phyloP scores from a whole-genome alignment of 805 yeast genomes.

The Kodamaea jinghongensis region DNA sequence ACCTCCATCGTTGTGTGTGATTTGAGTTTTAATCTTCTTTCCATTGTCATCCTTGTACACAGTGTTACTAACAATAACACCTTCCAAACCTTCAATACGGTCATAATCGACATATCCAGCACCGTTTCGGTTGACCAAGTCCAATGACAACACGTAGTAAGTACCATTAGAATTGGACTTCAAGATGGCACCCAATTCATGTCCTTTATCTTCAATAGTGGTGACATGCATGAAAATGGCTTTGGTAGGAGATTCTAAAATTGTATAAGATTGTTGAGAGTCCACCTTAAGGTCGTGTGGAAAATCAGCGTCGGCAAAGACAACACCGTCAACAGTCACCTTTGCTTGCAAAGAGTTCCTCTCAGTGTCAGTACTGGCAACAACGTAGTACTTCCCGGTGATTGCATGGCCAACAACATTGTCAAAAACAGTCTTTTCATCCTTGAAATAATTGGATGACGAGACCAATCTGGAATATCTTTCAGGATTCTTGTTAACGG shows the following conservation, averaged over 20 bases:
- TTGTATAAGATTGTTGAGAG: slow-evolving; percentile 62
- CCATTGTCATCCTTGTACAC: slow-evolving; percentile 47
- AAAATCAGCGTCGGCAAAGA: slow-evolving; percentile 74
- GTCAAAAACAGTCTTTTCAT: slow-evolving; percentile 44
- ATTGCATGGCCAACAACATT: slow-evolving; percentile 71
- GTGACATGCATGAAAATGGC: slow-evolving; percentile 84
- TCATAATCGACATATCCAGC: slow-evolving; percentile 88
- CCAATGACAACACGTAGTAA: slow-evolving; percentile 65
- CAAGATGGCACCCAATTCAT: slow-evolving; percentile 74
- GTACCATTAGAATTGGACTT: slow-evolving; percentile 94
- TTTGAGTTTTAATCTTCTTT: slow-evolving; percentile 66
- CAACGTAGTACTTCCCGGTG: slow-evolving; percentile 68
- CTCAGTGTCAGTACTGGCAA: slow-evolving; percentile 56
- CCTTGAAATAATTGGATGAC: slow-evolving; percentile 52
- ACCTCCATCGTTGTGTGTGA: slow-evolving; percentile 89
- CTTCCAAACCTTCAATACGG: slow-evolving; percentile 77
- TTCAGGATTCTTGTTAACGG: slow-evolving; percentile 35
- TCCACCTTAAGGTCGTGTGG: slow-evolving; percentile 63
- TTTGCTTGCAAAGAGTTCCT: slow-evolving; percentile 53
- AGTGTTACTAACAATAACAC: slow-evolving; percentile 71
- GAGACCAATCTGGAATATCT: slow-evolving; percentile 34
- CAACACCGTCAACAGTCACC: slow-evolving; percentile 74
- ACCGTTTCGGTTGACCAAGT: slow-evolving; percentile 69
- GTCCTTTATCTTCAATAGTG: slow-evolving; percentile 46
- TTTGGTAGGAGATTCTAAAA: slow-evolving; percentile 67